Conservation (phyloP, 306 rosid species). For the Leucaena leucocephala region DNA sequence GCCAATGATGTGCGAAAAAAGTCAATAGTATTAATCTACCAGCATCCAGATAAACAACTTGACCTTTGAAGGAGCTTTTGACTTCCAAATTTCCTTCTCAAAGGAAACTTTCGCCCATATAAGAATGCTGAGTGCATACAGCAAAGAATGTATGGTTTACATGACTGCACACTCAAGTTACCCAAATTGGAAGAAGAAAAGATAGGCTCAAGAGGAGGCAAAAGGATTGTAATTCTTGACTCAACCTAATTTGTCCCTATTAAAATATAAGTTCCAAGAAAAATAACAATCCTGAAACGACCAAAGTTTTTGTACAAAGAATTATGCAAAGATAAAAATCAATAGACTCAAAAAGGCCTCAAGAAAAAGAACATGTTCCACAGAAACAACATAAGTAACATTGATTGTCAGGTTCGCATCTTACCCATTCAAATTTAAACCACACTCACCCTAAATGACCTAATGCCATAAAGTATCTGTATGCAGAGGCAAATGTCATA, state of each 20-base stretch:
- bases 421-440: background rate
- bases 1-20: background rate
- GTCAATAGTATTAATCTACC: background rate
- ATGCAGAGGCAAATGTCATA: background rate
- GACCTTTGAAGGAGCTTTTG: background rate
- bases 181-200: background rate
- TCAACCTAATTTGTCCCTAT: background rate
- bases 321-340: background rate
- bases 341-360: background rate
- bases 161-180: background rate
- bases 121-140: background rate
- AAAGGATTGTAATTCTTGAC: background rate
- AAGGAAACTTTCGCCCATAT: background rate
- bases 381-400: background rate
- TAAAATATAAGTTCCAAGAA: background rate
- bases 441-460: background rate
- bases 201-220: background rate
- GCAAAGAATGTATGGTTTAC: background rate
- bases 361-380: background rate
- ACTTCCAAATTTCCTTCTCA: slow-evolving; percentile 4
- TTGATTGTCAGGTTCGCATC: background rate
- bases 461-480: background rate
- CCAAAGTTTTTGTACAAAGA: background rate
- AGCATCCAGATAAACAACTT: background rate
- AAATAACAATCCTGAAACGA: background rate